Evolutionary conservation across 2,329 filamentous ascomycete species (phyloP), one percentile per base, ranked within the genome.

Genomic region (Penicillium freii): DNA sequence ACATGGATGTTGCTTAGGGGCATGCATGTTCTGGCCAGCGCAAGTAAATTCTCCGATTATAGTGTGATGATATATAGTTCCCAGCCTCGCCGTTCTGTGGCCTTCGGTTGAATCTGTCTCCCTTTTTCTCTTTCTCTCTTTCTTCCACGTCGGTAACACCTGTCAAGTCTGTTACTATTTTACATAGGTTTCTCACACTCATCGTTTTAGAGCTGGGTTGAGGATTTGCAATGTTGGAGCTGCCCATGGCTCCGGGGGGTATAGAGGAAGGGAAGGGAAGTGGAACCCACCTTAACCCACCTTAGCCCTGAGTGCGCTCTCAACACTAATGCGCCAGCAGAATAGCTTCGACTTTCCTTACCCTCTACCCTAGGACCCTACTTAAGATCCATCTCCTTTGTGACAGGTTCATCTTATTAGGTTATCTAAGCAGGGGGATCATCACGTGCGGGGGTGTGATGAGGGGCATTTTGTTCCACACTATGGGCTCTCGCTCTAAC

Each of bases 391-490:
- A 34, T 23, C 39, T 36, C 23, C 8, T 39, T 29, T 49, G 21
- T 52, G 48, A 51, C 21, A 38, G 42, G 42, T 36, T 42, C 19
- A 46, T 42, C 17, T 34, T 15, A 29, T n/a, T 23, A 5, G 15
- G 31, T 55, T 53, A 62, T 52, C 52, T 60, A 58, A 57, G 42
- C 56, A 43, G 3, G 33, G 42, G 48, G 33, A 21, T 23, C 17
- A 8, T 39, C 64, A 65, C 64, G 62, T 66, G 64, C 54, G 36
- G 27, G n/a, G 19, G 13, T 39, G 38, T 44, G 50, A 56, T 57
- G 64, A 64, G 64, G 63, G 64, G 62, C 57, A 59, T 56, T 51
- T 51, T 51, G 36, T 48, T 60, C 55, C 52, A 55, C 54, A 21
- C 42, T 34, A 52, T 43, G 43, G 49, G 49, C 38, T 40, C 57